Conservation (phyloP, 352 stramenopile genomes). For the Phytophthora sojae region DNA sequence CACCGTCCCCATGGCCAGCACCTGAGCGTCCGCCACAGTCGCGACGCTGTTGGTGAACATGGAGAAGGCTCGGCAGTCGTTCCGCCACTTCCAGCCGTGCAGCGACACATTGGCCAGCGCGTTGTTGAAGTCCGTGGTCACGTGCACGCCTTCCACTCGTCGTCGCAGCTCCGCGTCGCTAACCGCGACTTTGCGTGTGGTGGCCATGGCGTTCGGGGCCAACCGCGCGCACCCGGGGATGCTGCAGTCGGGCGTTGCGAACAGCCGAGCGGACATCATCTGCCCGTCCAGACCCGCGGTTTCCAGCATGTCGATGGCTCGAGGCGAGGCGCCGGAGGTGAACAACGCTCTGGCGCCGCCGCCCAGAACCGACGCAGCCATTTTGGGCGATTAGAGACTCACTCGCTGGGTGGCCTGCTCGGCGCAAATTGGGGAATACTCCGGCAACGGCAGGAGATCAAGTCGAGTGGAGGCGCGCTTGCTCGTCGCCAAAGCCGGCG, state of each 20-base stretch:
- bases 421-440: constrained; percentile 34
- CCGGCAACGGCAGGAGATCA: not conserved
- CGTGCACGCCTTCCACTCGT: constrained; percentile 24
- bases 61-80: constrained; percentile 39
- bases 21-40: constrained; percentile 23
- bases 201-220: constrained; percentile 4
- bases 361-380: constrained; percentile 15
- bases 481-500: constrained; percentile 9
- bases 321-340: constrained; percentile 16
- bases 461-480: not conserved
- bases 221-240: constrained; percentile 19
- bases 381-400: constrained; percentile 10
- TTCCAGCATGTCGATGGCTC: constrained; percentile 38
- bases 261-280: constrained; percentile 6
- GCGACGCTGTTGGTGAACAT: constrained; percentile 33
- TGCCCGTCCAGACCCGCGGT: constrained; percentile 24
- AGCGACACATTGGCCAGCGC: constrained; percentile 37
- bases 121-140: constrained; percentile 40
- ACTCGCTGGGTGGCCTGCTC: not conserved
- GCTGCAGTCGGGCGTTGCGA: constrained; percentile 16
- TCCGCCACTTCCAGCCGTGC: constrained; percentile 46
- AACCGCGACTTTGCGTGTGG: constrained; percentile 30
- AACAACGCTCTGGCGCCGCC: constrained; percentile 12
- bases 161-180: constrained; percentile 44
- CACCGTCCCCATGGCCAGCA: constrained; percentile 44